Evolutionary conservation across 176 grass and related monocot genomes (phyloP).

Genomic region (Triticum timopheevii): DNA sequence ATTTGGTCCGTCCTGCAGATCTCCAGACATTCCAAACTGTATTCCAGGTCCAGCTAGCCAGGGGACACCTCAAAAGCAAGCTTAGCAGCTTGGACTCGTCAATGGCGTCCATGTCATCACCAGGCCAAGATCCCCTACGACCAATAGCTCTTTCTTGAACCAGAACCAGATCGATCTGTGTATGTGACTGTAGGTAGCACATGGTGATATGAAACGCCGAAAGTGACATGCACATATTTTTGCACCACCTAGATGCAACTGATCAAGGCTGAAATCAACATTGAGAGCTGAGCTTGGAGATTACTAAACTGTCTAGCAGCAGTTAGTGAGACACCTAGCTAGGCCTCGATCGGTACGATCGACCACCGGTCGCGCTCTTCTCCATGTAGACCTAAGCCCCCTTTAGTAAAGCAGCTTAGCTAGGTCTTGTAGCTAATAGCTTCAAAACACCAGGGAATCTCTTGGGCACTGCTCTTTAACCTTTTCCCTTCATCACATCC

Average conservation of each 20-base stretch:
- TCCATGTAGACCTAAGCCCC: slow-evolving; percentile 42
- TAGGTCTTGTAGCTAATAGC: slow-evolving; percentile 38
- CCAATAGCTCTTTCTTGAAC: slow-evolving; percentile 3
- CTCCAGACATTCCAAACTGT: slow-evolving; percentile 86
- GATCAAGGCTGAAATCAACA: slow-evolving; percentile 45
- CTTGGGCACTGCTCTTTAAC: slow-evolving; percentile 37
- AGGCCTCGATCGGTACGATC: slow-evolving; percentile 41
- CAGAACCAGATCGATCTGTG: neutral
- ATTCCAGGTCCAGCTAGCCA: slow-evolving; percentile 21
- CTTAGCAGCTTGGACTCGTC: slow-evolving; percentile 82
- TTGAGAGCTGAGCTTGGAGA: slow-evolving; percentile 44
- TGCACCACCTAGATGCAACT: neutral
- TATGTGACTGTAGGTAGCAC: neutral
- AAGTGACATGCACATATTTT: neutral
- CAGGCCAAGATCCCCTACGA: slow-evolving; percentile 28
- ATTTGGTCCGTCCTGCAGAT: slow-evolving; percentile 52
- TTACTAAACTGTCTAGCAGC: slow-evolving; percentile 18
- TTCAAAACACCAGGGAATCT: slow-evolving; percentile 43
- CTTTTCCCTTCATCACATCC: slow-evolving; percentile 67
- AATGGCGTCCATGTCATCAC: slow-evolving; percentile 44
- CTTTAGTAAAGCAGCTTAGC: slow-evolving; percentile 52
- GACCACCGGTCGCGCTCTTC: slow-evolving; percentile 49
- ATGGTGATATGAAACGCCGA: slow-evolving; percentile 9
- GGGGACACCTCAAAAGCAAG: slow-evolving; percentile 52
- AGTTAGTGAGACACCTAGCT: slow-evolving; percentile 6